These are phyloP conservation scores for Hypsizygus marmoreus DNA, from an alignment of 768 basidiomycete genomes.

Conservation along the genomic window DNA sequence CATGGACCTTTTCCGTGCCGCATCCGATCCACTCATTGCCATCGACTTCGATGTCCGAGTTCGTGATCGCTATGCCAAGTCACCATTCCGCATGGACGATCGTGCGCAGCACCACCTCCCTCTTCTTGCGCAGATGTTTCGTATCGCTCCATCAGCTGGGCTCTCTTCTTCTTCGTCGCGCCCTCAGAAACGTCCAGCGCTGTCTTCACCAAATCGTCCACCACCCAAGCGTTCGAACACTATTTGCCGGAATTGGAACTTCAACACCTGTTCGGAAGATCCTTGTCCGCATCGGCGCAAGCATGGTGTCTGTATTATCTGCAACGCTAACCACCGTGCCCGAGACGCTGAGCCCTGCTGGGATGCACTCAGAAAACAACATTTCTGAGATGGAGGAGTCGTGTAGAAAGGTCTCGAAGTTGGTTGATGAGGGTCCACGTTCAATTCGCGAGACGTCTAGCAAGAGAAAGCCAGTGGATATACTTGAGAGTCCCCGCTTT, in stretches of 20 bases:
- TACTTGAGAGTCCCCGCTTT: constrained; percentile 1
- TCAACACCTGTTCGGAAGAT: constrained; percentile 5
- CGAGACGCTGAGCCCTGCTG: constrained; percentile 3
- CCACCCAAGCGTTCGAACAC: neutral
- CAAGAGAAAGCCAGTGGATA: neutral
- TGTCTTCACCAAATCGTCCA: neutral
- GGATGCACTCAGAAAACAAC: neutral
- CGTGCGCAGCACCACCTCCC: constrained; percentile 3
- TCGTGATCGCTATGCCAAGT: constrained; percentile 9
- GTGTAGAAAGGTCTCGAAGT: neutral
- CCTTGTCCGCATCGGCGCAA: constrained; percentile 6
- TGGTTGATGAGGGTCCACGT: neutral
- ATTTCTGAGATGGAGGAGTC: neutral
- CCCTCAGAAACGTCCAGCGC: no score
- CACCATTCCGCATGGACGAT: constrained; percentile 16
- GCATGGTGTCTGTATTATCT: constrained; percentile 13
- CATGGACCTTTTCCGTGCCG: constrained; percentile 11
- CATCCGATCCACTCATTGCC: neutral
- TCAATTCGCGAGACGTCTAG: neutral
- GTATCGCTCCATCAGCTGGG: neutral
- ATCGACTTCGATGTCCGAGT: constrained; percentile 14
- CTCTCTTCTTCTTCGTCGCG: neutral
- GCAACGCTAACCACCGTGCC: constrained; percentile 12
- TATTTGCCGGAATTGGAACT: constrained; percentile 12
- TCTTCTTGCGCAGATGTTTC: constrained; percentile 7